Evolutionary conservation across 2,329 filamentous ascomycete species (phyloP), one percentile per base, ranked within the genome.

Genomic region (Phaeosphaeriaceae sp.): DNA sequence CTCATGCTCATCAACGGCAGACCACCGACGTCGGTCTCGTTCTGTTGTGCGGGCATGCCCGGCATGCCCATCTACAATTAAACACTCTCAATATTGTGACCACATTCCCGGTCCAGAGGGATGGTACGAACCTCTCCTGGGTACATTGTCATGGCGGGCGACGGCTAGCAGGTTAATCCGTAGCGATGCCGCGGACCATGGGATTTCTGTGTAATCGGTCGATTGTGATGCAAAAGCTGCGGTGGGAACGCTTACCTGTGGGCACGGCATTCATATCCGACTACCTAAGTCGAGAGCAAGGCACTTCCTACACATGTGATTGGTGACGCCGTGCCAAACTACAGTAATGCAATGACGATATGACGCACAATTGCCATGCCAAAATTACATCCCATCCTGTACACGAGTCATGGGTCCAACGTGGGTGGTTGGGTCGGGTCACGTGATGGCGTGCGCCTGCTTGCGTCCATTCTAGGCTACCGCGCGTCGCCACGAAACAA

Each of bases 1-100:
- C 73, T 68, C 60, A 80, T 72, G 32, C 62, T 76, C 74, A 55
- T 77, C 74, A 72, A 72, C 64, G 76, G 68, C 50, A 78, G 58
- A 15, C 58, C 56, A 53, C 66, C 63, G 40, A 66, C 56, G 50
- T 69, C 59, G 33, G 39, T 29, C 23, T 46, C 42, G 34, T 18
- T 29, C 18, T 67, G 59, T 38, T 74, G 66, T 48, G 70, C 42
- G 20, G 58, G 49, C 46, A 67, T 52, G 32, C 55, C 50, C 21
- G 50, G 45, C 60, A 61, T 55, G 58, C 64, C 58, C 62, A 74
- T 71, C 67, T 70, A 58, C 54, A 48, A 21, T 46, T 35, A 50
- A 56, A 51, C n/a, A 46, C 48, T 63, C 44, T 64, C 52, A 66
- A 48, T 56, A 56, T 52, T 9, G 45, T 42, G 46, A 41, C 38